Evolutionary conservation across 371 early-diverging fungal genomes (phyloP), one percentile per base, ranked within the genome.

Genomic region (Rhizoclosmatium hyalinum): DNA sequence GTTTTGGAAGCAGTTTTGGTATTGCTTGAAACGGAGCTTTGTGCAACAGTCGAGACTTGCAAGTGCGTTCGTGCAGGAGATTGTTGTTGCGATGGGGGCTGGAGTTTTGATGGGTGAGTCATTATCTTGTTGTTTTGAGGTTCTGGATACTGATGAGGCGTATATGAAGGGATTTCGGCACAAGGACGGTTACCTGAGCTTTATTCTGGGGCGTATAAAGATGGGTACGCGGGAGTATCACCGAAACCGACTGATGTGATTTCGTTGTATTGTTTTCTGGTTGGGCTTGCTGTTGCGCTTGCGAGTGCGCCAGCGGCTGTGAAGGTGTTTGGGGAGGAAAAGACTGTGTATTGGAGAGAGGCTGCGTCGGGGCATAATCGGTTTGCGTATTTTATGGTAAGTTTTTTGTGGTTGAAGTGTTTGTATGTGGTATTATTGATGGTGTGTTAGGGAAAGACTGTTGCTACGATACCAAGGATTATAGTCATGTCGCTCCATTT

Each of bases 261-360:
- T 3, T 68, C 71, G 2, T 77, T 74, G 46, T 67, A 45, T 60
- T 42, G 70, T 43, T 63, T 86, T 53, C 71, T 84, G 60, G 68
- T 80, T 19, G 84, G 83, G 1, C 65, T 83, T 21, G 78, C 77
- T 6, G 73, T 86, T 39, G 84, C 73, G 1, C 74, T 84, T 2
- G 74, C 81, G 43, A 80, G 78, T 64, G 82, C 75, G 6, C 82
- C 84, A 1, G 50, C 84, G 3, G 83, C 75, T 32, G 83, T 82
- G 2, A 81, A 82, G 44, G 81, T 84, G 6, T 86, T 86, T 78
- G 76, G 80, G 3, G 82, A 83, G 47, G 86, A 84, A 65, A 77
- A 77, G 64, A 44, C 75, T 0, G 78, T 86, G n/a, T 86, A 78
- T 68, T 86, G 83, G 82, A 65, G 84, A 5, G 84, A 86, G 57